Conservation (phyloP, 305 asterid genomes). For the Petunia hybrid region DNA sequence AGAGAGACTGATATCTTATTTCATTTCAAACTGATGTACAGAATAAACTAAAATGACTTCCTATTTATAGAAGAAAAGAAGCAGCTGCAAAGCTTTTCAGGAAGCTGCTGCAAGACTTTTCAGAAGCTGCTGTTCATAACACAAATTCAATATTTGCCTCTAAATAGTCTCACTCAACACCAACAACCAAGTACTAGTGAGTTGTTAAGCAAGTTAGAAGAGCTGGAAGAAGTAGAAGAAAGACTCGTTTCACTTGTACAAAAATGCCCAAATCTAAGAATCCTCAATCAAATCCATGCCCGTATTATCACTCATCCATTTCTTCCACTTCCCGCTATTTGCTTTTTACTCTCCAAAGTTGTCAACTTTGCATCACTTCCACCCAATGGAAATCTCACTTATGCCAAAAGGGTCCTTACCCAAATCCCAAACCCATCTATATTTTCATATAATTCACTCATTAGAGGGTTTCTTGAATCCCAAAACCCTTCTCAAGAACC, state of each 20-base stretch:
- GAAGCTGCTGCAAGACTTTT: too few relatives aligned
- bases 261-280: constrained; percentile 72
- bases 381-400: constrained; percentile 53
- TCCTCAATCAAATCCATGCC: constrained; percentile 69
- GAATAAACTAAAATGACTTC: too few relatives aligned
- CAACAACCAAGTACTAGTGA: not conserved
- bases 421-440: constrained; percentile 59
- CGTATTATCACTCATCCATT: constrained; percentile 51
- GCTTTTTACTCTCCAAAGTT: constrained; percentile 63
- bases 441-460: constrained; percentile 65
- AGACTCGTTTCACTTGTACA: constrained; percentile 54
- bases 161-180: not conserved
- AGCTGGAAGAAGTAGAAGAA: constrained; percentile 57
- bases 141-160: constrained; percentile 12
- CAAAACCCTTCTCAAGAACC: constrained; percentile 52
- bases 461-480: constrained; percentile 56
- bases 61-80: too few relatives aligned
- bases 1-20: too few relatives aligned
- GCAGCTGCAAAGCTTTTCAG: too few relatives aligned
- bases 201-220: constrained; percentile 46
- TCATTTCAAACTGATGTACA: too few relatives aligned
- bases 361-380: constrained; percentile 62
- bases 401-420: constrained; percentile 54
- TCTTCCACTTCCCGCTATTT: constrained; percentile 44
- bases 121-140: too few relatives aligned